These are phyloP conservation scores for Blastobotrys ciferrii DNA, from an alignment of 1,139 yeast species.

Conservation along the genomic window DNA sequence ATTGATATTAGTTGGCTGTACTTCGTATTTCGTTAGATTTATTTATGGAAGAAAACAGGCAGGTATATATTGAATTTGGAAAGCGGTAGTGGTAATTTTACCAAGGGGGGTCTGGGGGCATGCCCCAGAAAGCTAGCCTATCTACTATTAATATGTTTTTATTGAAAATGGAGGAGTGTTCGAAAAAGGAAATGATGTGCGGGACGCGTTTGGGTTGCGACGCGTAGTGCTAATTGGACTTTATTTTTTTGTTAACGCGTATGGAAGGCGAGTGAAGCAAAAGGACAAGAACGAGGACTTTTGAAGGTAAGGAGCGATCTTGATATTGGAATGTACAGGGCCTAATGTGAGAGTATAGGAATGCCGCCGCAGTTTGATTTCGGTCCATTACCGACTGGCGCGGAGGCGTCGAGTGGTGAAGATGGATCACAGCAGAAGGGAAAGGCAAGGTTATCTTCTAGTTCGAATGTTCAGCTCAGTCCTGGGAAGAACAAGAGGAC, in stretches of 20 bases:
- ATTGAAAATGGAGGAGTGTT: no score
- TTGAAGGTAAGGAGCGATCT: background rate
- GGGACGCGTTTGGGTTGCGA: background rate
- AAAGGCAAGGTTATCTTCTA: constrained; percentile 4
- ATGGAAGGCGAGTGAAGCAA: background rate
- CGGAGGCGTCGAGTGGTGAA: constrained; percentile 5
- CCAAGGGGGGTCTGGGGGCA: no score
- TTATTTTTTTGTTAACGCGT: background rate
- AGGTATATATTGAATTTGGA: no score
- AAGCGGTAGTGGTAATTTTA: no score
- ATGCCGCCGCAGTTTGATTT: constrained; percentile 5
- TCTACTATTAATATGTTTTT: no score
- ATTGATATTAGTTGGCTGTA: no score
- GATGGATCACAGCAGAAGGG: constrained; percentile 2
- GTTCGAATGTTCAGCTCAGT: constrained; percentile 1
- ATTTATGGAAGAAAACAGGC: no score
- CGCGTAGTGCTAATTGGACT: background rate
- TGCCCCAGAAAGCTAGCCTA: no score
- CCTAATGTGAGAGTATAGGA: background rate
- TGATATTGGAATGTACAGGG: background rate
- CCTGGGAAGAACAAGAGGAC: constrained; percentile 5
- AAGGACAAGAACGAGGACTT: no score
- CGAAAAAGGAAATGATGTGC: background rate
- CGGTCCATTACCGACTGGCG: constrained; percentile 10
- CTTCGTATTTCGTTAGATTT: no score